Conservation (phyloP, 345 rosid genomes). For the Durio zibethinus region DNA sequence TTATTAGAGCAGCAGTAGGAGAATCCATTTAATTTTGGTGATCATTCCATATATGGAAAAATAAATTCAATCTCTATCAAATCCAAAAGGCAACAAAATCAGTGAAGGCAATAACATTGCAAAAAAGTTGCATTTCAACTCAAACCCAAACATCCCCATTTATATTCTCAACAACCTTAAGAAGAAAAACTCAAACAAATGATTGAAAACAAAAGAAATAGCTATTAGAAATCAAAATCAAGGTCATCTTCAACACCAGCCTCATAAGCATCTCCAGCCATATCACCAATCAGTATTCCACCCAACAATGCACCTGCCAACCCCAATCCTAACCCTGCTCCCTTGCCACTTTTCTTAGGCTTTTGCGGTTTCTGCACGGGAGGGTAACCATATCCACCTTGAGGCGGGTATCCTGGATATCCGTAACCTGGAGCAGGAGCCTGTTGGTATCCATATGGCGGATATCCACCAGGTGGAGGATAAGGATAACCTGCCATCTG, state of each 20-base stretch:
- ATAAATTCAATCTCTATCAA: not conserved
- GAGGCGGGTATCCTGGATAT: constrained; percentile 22
- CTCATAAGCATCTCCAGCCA: constrained; percentile 22
- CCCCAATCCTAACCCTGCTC: constrained; percentile 31
- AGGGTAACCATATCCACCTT: constrained; percentile 32
- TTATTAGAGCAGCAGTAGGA: no score
- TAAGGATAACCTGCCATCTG: constrained; percentile 3
- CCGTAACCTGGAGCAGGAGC: not conserved
- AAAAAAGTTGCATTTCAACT: not conserved
- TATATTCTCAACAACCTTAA: not conserved
- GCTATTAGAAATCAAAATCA: constrained; percentile 8
- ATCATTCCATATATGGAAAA: not conserved
- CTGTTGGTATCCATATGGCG: not conserved
- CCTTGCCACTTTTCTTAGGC: constrained; percentile 23
- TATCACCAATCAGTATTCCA: constrained; percentile 34
- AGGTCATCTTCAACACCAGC: constrained; percentile 10
- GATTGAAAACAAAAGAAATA: not conserved
- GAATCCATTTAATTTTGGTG: not conserved
- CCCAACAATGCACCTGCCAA: constrained; percentile 42
- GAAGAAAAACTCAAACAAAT: not conserved
- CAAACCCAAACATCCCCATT: constrained; percentile 1
- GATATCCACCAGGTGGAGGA: constrained; percentile 19
- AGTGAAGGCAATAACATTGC: not conserved
- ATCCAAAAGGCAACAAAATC: not conserved
- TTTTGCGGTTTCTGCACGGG: constrained; percentile 24